phyloP scores from a whole-genome alignment of 495 filamentous ascomycete species.

The Monascus purpureus region DNA sequence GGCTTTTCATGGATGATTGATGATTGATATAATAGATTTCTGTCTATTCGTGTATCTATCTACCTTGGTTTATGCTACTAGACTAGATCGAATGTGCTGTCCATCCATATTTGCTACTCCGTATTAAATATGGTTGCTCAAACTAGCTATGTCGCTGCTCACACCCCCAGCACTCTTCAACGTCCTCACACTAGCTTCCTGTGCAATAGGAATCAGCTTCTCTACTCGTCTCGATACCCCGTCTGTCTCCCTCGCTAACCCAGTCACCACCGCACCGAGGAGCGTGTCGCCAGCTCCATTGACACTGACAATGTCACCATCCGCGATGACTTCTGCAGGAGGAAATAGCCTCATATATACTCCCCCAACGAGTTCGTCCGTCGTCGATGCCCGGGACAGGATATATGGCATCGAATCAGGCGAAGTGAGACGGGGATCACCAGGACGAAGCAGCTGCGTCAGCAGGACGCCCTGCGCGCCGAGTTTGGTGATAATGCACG shows the following conservation, averaged over 20 bases:
- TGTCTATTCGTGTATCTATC: too few relatives aligned
- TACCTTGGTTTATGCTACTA: too few relatives aligned
- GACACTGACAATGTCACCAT: slow-evolving; percentile 62
- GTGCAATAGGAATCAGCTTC: slow-evolving; percentile 36
- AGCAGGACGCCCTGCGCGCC: slow-evolving; percentile 68
- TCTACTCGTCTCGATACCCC: slow-evolving; percentile 14
- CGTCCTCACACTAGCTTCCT: slow-evolving; percentile 64
- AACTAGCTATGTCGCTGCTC: slow-evolving; percentile 23
- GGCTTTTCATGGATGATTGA: too few relatives aligned
- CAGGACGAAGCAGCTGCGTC: slow-evolving; percentile 49
- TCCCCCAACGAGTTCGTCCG: slow-evolving; percentile 49
- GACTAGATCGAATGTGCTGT: too few relatives aligned
- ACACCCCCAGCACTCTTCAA: slow-evolving; percentile 61
- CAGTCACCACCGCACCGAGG: slow-evolving; percentile 64
- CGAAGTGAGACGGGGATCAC: slow-evolving; percentile 48
- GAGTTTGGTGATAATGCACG: slow-evolving; percentile 71
- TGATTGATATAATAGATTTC: too few relatives aligned
- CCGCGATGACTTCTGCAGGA: slow-evolving; percentile 42
- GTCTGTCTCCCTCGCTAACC: slow-evolving; percentile 27
- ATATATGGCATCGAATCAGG: slow-evolving; percentile 52
- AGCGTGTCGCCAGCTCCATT: slow-evolving; percentile 95
- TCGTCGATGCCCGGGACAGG: slow-evolving; percentile 37
- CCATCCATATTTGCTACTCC: too few relatives aligned
- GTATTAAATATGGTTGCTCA: slow-evolving; percentile 2
- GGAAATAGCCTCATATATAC: slow-evolving; percentile 77